Base-by-base conservation (phyloP, 2,329 filamentous ascomycete genomes). In the Colletotrichum musae region DNA sequence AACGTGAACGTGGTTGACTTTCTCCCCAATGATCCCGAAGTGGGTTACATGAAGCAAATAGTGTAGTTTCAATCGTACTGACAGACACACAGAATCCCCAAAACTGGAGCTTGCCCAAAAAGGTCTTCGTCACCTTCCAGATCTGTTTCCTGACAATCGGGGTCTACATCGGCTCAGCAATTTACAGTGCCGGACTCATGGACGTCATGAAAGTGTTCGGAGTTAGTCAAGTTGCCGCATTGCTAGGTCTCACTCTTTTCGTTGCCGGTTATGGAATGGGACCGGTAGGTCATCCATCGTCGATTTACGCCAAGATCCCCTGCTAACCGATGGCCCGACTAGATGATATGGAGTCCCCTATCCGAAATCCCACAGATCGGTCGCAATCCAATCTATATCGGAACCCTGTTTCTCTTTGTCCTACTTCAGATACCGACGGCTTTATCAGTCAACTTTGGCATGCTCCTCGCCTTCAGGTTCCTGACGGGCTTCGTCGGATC, bases 271-370 rank as follows among this genome's bases (percentile, higher is more conserved):
- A 68, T 53, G 66, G 54, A 15, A 21, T 66, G 2, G 67, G 62
- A 7, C 67, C 67, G 24, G 65, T 64, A 48, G 12, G 50, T 36
- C 28, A 9, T 28, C n/a, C 5, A 43, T 6, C 16, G 26, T 1
- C 2, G 15, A n/a, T 4, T 6, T 3, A 12, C n/a, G 45, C 5
- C 28, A 3, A 10, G 5, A 13, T 12, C 28, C 16, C 12, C 5
- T 6, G 5, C 5, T 47, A 13, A 6, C 64, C 68, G 18, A 68
- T 41, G 4, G 5, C 2, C n/a, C 6, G 1, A 10, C 6, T 7
- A 61, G 68, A 70, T 68, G 68, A 36, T 63, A 18, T 68, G 58
- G 68, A 68, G 64, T 18, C 61, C 66, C 24, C 18, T 71, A 6
- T 70, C 65, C 4, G 69, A 71, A 36, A 41, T 68, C 4, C 61